These are phyloP conservation scores for Barbatosphaeria neglecta DNA, from an alignment of 495 filamentous ascomycete genomes.

Conservation along the genomic window DNA sequence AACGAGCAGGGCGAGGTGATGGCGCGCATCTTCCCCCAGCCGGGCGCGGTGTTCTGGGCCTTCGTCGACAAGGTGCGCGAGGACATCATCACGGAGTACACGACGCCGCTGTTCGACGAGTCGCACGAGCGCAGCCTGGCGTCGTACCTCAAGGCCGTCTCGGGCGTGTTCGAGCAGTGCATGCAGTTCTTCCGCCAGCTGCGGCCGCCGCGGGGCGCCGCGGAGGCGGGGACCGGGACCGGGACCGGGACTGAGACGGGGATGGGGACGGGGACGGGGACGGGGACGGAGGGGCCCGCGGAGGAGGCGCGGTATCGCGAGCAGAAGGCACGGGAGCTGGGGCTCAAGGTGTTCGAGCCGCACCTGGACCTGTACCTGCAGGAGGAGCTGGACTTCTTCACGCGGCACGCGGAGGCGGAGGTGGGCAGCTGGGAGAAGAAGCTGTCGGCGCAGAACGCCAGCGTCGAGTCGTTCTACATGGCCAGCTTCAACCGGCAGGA, in stretches of 20 bases:
- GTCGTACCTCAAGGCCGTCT: conserved; percentile 75
- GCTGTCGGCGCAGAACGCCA: conserved; percentile 79
- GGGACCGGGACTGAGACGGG: too few relatives aligned
- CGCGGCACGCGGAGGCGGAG: conserved; percentile 56
- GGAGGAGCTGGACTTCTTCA: conserved; percentile 84
- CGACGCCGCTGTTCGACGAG: conserved; percentile 81
- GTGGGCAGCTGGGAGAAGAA: conserved; percentile 84
- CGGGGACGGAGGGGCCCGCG: too few relatives aligned
- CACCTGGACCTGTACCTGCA: conserved; percentile 88
- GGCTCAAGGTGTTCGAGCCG: conserved; percentile 69
- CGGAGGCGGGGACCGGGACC: too few relatives aligned
- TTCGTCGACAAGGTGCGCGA: conserved; percentile 77
- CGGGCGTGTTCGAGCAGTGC: conserved; percentile 76
- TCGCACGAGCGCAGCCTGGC: conserved; percentile 65
- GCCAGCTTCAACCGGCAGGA: conserved; percentile 86
- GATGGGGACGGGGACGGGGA: conserved; percentile 11
- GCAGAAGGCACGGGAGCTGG: conserved; percentile 44
- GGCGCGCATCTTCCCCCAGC: conserved; percentile 73
- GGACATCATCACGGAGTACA: conserved; percentile 76
- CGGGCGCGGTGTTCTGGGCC: conserved; percentile 56
- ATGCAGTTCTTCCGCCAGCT: conserved; percentile 62
- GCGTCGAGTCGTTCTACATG: conserved; percentile 90
- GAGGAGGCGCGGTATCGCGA: too few relatives aligned
- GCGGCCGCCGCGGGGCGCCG: conserved; percentile 33
- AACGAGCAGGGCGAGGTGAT: conserved; percentile 80